Evolutionary conservation across 768 basidiomycete species (phyloP).

Genomic region (Lentinula edodes): DNA sequence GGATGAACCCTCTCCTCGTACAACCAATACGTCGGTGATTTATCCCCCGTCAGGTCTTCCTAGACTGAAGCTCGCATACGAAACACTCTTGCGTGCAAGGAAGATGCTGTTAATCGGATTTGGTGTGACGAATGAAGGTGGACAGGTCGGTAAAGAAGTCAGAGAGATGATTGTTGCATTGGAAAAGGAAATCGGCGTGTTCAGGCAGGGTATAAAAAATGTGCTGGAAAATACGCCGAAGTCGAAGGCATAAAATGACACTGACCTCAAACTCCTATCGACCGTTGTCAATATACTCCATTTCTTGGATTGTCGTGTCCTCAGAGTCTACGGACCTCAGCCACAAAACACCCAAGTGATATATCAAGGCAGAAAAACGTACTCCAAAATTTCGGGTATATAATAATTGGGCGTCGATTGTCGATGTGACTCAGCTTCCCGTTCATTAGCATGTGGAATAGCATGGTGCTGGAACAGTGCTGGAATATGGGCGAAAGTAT

Average conservation of each 20-base stretch:
- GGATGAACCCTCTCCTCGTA: slow-evolving; percentile 56
- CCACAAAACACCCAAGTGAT: too few relatives aligned
- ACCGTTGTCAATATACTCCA: neutral
- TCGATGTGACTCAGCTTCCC: too few relatives aligned
- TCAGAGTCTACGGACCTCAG: too few relatives aligned
- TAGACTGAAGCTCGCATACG: slow-evolving; percentile 58
- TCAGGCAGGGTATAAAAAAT: slow-evolving; percentile 59
- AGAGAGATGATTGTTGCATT: slow-evolving; percentile 52
- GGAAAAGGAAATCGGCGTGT: slow-evolving; percentile 70
- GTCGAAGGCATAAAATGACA: neutral
- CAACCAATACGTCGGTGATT: slow-evolving; percentile 12
- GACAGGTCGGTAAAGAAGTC: slow-evolving; percentile 60
- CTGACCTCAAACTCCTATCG: too few relatives aligned
- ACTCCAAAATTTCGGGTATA: too few relatives aligned
- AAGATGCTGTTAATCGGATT: slow-evolving; percentile 66
- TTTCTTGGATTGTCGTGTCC: neutral
- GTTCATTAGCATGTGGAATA: too few relatives aligned
- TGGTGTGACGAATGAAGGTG: slow-evolving; percentile 64
- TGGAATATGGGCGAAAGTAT: too few relatives aligned
- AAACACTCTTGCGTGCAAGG: slow-evolving; percentile 57
- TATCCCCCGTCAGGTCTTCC: slow-evolving; percentile 68
- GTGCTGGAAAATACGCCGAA: slow-evolving; percentile 38
- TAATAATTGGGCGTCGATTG: too few relatives aligned
- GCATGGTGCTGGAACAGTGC: too few relatives aligned
- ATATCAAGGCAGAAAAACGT: too few relatives aligned